phyloP scores from a whole-genome alignment of 108 stramenopile species.

The Cyclotella sp. region DNA sequence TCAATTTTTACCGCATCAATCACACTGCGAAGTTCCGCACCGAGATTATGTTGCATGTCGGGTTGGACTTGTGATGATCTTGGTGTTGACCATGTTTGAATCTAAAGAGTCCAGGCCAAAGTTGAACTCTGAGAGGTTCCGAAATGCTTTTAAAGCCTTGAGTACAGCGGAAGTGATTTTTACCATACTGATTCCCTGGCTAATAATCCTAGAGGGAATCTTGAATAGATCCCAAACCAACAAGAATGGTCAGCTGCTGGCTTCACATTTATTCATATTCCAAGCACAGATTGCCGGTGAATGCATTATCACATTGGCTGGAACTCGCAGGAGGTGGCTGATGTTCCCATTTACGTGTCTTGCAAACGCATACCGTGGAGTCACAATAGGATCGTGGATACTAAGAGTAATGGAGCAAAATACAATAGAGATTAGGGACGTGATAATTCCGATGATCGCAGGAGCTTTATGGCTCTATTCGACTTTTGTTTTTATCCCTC shows the following conservation, averaged over 20 bases:
- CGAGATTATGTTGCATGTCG: slow-evolving; percentile 28
- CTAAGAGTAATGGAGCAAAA: slow-evolving; percentile 23
- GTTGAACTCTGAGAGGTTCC: slow-evolving; percentile 20
- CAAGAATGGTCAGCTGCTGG: slow-evolving; percentile 35
- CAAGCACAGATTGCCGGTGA: slow-evolving; percentile 48
- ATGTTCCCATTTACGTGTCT: slow-evolving; percentile 45
- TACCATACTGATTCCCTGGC: slow-evolving; percentile 40
- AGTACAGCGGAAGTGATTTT: slow-evolving; percentile 28
- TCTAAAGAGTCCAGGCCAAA: slow-evolving; percentile 13
- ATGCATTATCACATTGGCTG: slow-evolving; percentile 32
- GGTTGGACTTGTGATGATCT: slow-evolving; percentile 14
- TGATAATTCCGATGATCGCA: slow-evolving; percentile 34
- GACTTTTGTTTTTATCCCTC: slow-evolving; percentile 39
- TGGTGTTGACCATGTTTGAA: slow-evolving; percentile 26
- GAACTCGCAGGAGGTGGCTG: slow-evolving; percentile 26
- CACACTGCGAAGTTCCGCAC: slow-evolving; percentile 13
- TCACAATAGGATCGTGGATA: slow-evolving; percentile 36
- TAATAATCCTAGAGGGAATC: slow-evolving; percentile 26
- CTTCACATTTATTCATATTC: slow-evolving; percentile 45
- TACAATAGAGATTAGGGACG: slow-evolving; percentile 19
- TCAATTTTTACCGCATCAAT: neutral
- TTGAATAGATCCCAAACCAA: slow-evolving; percentile 22
- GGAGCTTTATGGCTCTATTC: slow-evolving; percentile 43
- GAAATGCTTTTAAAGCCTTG: slow-evolving; percentile 19
- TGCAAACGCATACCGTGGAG: slow-evolving; percentile 32